These are phyloP conservation scores for Phlebiopsis flavidoalba DNA, from an alignment of 768 basidiomycete genomes.

Conservation along the genomic window DNA sequence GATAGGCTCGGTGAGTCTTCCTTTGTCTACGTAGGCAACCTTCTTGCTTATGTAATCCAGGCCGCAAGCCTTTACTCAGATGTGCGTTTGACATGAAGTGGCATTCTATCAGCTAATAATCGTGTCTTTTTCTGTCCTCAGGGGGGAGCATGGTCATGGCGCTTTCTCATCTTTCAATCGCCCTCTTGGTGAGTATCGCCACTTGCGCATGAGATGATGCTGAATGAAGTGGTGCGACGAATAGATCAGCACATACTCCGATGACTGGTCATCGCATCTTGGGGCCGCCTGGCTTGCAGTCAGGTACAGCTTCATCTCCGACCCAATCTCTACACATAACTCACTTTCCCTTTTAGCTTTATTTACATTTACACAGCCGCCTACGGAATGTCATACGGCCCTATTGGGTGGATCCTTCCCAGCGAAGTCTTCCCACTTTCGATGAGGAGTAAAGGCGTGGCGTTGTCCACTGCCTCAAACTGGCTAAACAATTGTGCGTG, in stretches of 20 bases:
- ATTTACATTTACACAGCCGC: conserved; percentile 74
- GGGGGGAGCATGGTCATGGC: conserved; percentile 64
- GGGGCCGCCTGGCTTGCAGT: conserved; percentile 68
- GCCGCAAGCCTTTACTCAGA: conserved; percentile 61
- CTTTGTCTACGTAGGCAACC: background rate
- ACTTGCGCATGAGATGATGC: background rate
- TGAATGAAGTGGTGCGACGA: background rate
- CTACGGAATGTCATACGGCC: conserved; percentile 75
- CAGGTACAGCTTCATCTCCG: conserved; percentile 35
- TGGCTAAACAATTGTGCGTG: conserved; percentile 73
- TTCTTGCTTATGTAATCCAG: conserved; percentile 26
- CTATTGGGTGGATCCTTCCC: conserved; percentile 80
- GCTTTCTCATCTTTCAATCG: conserved; percentile 58
- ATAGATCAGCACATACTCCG: conserved; percentile 44
- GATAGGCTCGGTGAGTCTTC: conserved; percentile 47
- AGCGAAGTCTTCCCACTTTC: conserved; percentile 80
- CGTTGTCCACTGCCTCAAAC: conserved; percentile 79
- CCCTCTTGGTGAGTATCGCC: conserved; percentile 43
- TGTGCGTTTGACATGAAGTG: conserved; percentile 20
- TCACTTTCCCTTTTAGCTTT: conserved; percentile 31
- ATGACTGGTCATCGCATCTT: conserved; percentile 54
- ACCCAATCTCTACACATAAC: background rate
- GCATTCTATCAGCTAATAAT: too few species aligned
- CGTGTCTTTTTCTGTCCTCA: conserved; percentile 10
- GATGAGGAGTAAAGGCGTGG: conserved; percentile 76